Base-by-base conservation (phyloP, 2,329 filamentous ascomycete species). In the Neoarthrinium moseri region DNA sequence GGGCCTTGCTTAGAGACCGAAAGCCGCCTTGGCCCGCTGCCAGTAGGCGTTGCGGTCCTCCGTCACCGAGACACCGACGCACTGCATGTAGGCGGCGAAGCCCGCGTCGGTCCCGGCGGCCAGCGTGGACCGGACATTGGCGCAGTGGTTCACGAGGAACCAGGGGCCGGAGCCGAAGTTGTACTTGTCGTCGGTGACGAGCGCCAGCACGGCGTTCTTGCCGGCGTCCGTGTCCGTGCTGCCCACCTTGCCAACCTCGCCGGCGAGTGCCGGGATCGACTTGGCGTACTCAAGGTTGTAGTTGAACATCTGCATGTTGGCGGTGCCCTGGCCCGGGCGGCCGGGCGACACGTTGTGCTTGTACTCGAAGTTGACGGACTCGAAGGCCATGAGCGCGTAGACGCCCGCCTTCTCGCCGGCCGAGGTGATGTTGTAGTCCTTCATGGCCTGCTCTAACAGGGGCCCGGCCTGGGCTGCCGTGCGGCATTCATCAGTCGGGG, bases 251-350 rank as follows among this genome's bases (percentile, higher is more conserved):
- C 56, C 35, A 21, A 63, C 50, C 48, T 69, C 46, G 20, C 52
- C 45, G 37, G 60, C 54, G 22, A 79, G 56, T 17, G 48, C 70
- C 2, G 63, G 53, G 43, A 80, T 60, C 8, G 59, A 63, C 45
- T 65, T 56, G n/a, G 75, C 78, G 57, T 79, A 81, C 49, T 63
- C 2, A 3, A 71, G 50, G 58, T 78, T 78, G 63, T 51, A 77
- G 2, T 45, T 33, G 26, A 64, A 51, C 64, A 66, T 66, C 58
- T 79, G 75, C 74, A 80, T 76, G 62, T 79, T 79, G 50, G 69
- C 70, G 2, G 87, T 91, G 20, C 87, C 87, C 63, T 91, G 86
- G 7, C 87, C 88, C 0, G 84, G 74, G 0, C 68, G 59, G n/a
- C 74, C 77, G 2, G 62, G 62, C 57, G 64, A 77, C 56, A 82